Conservation (phyloP, 1,139 yeast genomes). For the Suhomyces chickasaworum region DNA sequence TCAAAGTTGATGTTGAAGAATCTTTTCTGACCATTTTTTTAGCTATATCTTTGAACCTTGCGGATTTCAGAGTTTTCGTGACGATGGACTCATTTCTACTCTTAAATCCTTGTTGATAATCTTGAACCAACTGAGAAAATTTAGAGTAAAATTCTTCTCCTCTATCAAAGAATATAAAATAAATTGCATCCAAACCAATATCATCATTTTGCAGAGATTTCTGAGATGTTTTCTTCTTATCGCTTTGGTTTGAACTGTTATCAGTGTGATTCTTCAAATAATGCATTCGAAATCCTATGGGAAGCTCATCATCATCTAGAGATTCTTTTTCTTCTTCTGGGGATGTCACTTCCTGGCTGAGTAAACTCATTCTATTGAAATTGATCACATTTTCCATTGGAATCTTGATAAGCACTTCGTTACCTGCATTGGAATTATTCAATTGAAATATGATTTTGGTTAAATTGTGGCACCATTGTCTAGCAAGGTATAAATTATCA, state of each 20-base stretch:
- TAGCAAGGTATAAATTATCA: constrained; percentile 71
- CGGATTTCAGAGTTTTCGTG: constrained; percentile 15
- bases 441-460: constrained; percentile 70
- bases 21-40: constrained; percentile 15
- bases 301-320: constrained; percentile 19
- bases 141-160: constrained; percentile 31
- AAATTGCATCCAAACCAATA: constrained; percentile 64
- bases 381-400: constrained; percentile 73
- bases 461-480: constrained; percentile 75
- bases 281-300: constrained; percentile 27
- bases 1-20: constrained; percentile 1
- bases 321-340: constrained; percentile 15
- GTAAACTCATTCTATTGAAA: constrained; percentile 44
- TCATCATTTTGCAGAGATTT: constrained; percentile 33
- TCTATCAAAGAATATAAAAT: constrained; percentile 61
- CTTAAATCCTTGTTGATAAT: constrained; percentile 11
- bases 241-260: background rate
- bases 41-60: constrained; percentile 18
- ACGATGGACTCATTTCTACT: constrained; percentile 10
- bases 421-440: constrained; percentile 66
- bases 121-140: constrained; percentile 26
- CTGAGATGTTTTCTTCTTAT: constrained; percentile 14
- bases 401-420: constrained; percentile 74
- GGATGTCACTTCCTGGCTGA: background rate
- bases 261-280: constrained; percentile 20